phyloP scores from a whole-genome alignment of 352 stramenopile species.

The Phytophthora vignae region DNA sequence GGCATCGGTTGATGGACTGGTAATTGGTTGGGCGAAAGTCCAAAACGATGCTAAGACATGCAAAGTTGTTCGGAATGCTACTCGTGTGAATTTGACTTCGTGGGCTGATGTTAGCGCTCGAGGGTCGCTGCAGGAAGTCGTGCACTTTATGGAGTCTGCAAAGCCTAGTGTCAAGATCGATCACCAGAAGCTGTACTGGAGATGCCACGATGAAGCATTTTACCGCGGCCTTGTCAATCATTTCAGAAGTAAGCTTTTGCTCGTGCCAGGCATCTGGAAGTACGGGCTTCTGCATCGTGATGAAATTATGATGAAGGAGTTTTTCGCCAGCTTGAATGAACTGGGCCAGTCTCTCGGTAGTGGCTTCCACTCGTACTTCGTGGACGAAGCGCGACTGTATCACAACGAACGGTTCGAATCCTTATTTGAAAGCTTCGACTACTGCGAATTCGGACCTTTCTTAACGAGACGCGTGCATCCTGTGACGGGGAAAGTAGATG shows the following conservation, averaged over 20 bases:
- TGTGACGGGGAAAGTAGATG: slow-evolving; percentile 29
- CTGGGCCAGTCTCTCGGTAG: slow-evolving; percentile 36
- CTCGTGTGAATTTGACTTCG: slow-evolving; percentile 56
- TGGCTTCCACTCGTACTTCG: slow-evolving; percentile 42
- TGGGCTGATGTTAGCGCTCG: slow-evolving; percentile 65
- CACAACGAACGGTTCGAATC: slow-evolving; percentile 37
- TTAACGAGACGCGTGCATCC: slow-evolving; percentile 50
- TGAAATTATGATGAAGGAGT: slow-evolving; percentile 44
- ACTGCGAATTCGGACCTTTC: slow-evolving; percentile 61
- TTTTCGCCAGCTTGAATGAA: slow-evolving; percentile 23
- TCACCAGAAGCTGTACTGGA: slow-evolving; percentile 47
- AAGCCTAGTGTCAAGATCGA: slow-evolving; percentile 43
- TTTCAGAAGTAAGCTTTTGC: slow-evolving; percentile 50
- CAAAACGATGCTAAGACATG: slow-evolving; percentile 17
- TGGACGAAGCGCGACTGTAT: slow-evolving; percentile 35
- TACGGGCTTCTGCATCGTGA: slow-evolving; percentile 63
- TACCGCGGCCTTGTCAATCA: slow-evolving; percentile 44
- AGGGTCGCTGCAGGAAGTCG: slow-evolving; percentile 54
- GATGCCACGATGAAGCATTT: slow-evolving; percentile 50
- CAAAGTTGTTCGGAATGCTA: slow-evolving; percentile 42
- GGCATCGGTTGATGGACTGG: slow-evolving; percentile 41
- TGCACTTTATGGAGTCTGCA: slow-evolving; percentile 36
- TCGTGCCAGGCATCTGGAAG: slow-evolving; percentile 53
- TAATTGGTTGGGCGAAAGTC: slow-evolving; percentile 51
- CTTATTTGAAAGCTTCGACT: slow-evolving; percentile 42